These are phyloP conservation scores for Alternaria infectoria DNA, from an alignment of 2,329 filamentous ascomycete species.

Conservation along the genomic window DNA sequence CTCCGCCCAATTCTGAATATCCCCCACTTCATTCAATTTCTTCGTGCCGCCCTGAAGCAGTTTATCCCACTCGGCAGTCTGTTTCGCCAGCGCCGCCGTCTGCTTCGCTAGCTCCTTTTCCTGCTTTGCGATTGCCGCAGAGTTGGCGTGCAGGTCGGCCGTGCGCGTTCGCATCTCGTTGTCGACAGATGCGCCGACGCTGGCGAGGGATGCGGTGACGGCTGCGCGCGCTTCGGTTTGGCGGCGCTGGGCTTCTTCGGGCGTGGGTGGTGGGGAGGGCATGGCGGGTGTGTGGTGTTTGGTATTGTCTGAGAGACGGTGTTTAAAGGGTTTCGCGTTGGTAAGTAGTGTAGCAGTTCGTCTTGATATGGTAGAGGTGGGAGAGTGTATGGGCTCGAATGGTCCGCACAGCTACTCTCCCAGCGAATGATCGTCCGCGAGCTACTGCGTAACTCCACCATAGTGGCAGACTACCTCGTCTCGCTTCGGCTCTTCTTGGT, in stretches of 20 bases:
- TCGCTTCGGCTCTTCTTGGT: neutral
- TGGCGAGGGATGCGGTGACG: constrained; percentile 57
- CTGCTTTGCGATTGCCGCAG: constrained; percentile 69
- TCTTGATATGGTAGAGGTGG: neutral
- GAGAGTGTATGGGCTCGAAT: neutral
- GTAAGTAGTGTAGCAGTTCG: neutral
- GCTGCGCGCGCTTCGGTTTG: constrained; percentile 59
- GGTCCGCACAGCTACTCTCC: constrained; percentile 13
- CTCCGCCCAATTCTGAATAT: constrained; percentile 88
- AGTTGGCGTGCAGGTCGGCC: constrained; percentile 71
- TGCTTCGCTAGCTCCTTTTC: constrained; percentile 69
- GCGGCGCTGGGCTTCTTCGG: constrained; percentile 41
- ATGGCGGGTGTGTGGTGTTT: constrained; percentile 19
- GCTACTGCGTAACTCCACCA: neutral
- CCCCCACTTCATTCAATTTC: constrained; percentile 77
- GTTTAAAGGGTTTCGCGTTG: neutral
- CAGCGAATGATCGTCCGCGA: neutral
- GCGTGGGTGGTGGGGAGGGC: constrained; percentile 26
- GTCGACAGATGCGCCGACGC: constrained; percentile 73
- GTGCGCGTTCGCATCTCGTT: constrained; percentile 72
- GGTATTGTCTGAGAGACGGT: neutral
- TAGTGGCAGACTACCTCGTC: neutral
- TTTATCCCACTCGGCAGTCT: constrained; percentile 69
- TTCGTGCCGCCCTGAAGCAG: constrained; percentile 68
- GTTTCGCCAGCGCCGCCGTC: constrained; percentile 65